Base-by-base conservation (phyloP, 805 yeast species). In the Saturnispora quitensis region DNA sequence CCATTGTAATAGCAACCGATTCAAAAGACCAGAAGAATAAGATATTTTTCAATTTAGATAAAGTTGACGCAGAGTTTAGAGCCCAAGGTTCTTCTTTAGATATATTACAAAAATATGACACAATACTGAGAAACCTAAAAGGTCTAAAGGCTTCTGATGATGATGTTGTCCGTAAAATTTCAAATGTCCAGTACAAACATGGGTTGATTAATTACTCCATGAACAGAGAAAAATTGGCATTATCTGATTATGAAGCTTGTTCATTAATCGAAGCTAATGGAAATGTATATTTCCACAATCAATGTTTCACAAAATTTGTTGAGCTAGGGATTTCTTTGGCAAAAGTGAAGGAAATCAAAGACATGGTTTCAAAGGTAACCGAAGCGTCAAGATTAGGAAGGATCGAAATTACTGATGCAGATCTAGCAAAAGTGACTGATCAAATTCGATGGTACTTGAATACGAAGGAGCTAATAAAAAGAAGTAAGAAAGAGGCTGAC, bases 171-270 rank as follows among this genome's bases (percentile, higher is more conserved):
- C 10, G 55, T 43, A 40, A 54, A 76, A 17, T 66, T 80, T 40
- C 20, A 0, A 77, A 75, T 55, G 64, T 82, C 1, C 73, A 75
- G 54, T 81, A 77, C 61, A 82, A 80, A 60, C 74, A 76, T 51
- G 89, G 88, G 0, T 62, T 83, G 43, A 76, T 84, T 3, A 83
- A 82, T 50, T 64, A 81, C 50, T 73, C 81, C 13, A 60, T 81
- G 55, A 79, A 79, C 34, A 77, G 76, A 53, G 84, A 79, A 31
- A 56, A 63, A 33, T 69, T 70, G 38, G 84, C 90, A 0, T 68
- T 80, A 7, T 63, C 63, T 2, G 82, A 79, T 56, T 78, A 84
- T 52, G 70, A 74, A 52, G 61, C 58, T 13, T 77, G 84, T 24
- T 61, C 78, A 44, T 62, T n/a, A 60, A 75, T 69, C 55, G 70